Evolutionary conservation across 2,329 filamentous ascomycete genomes (phyloP).

Genomic region (Talaromyces amestolkiae): DNA sequence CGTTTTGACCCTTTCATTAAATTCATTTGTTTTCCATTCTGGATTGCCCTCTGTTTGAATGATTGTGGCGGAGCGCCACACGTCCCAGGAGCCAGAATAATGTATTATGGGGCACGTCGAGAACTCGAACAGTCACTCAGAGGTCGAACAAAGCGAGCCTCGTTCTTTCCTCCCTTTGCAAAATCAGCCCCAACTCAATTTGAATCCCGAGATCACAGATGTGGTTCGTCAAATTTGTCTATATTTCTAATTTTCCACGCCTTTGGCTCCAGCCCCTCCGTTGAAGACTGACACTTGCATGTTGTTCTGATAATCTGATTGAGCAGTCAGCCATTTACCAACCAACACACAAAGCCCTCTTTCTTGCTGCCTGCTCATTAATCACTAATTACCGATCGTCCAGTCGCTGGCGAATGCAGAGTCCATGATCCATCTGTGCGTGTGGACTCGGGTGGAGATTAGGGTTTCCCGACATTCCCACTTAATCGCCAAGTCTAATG

Average conservation of each 20-base stretch:
- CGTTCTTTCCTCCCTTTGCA: not conserved
- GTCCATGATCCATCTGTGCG: not conserved
- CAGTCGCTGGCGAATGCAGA: not conserved
- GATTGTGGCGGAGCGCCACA: slow-evolving; percentile 9
- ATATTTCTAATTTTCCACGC: not conserved
- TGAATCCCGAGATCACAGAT: not conserved
- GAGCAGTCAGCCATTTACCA: not conserved
- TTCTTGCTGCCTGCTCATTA: not conserved
- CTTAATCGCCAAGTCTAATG: slow-evolving; percentile 4
- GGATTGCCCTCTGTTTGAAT: not conserved
- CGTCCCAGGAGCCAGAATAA: not conserved
- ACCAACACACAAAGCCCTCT: not conserved
- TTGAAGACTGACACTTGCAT: not conserved
- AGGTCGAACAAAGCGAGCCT: not conserved
- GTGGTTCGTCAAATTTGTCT: not conserved
- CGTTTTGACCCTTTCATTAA: not conserved
- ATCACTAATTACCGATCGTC: not conserved
- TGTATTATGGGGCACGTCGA: not conserved
- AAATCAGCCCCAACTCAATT: not conserved
- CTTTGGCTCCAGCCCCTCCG: not conserved
- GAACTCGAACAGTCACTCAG: not conserved
- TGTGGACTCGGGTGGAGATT: slow-evolving; percentile 1
- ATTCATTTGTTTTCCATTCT: not conserved
- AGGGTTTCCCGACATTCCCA: not conserved
- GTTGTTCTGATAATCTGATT: not conserved